Evolutionary conservation across 176 grass and related monocot genomes (phyloP).

Genomic region (Dendrocalamus sinicus): DNA sequence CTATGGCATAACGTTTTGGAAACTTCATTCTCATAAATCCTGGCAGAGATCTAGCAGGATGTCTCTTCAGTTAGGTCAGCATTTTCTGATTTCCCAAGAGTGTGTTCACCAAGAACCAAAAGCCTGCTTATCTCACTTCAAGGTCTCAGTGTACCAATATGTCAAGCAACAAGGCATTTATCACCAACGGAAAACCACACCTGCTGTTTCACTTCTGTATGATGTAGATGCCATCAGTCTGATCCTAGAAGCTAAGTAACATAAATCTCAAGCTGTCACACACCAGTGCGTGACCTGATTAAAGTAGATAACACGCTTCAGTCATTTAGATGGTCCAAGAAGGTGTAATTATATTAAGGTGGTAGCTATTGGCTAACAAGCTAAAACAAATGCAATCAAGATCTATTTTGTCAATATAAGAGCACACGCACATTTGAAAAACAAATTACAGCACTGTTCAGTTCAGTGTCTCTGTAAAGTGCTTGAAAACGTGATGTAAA

Average conservation of each 20-base stretch:
- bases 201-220: background rate
- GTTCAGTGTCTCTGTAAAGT: background rate
- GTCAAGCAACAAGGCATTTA: background rate
- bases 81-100: background rate
- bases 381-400: background rate
- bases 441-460: no score
- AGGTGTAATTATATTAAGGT: background rate
- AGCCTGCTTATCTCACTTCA: background rate
- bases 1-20: conserved; percentile 63
- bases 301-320: background rate
- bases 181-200: background rate
- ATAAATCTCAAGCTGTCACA: background rate
- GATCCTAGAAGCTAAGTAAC: background rate
- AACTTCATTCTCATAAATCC: conserved; percentile 37
- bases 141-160: background rate
- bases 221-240: no score
- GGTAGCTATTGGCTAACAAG: background rate
- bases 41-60: background rate
- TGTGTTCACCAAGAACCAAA: background rate
- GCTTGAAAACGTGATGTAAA: background rate
- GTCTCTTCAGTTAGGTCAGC: background rate
- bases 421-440: background rate
- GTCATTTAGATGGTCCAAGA: background rate
- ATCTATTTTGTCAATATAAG: background rate
- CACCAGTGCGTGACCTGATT: background rate